phyloP scores from a whole-genome alignment of 1,284 basidiomycete species.

The Peniophora sp. region DNA sequence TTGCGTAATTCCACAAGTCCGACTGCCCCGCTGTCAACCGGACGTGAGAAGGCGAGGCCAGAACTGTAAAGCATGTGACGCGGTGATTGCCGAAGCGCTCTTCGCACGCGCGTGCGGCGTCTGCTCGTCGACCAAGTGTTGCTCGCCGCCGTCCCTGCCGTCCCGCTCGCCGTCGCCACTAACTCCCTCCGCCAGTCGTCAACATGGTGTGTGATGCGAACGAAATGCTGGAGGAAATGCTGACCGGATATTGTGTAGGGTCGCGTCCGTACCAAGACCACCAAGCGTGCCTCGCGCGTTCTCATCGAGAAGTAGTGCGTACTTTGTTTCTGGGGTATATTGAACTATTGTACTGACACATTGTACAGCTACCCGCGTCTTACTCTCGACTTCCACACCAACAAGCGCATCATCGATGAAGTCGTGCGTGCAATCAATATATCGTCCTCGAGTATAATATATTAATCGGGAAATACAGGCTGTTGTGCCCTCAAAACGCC shows the following conservation, averaged over 20 bases:
- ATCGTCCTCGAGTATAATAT: not conserved
- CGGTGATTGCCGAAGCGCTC: constrained; percentile 9
- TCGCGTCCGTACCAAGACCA: constrained; percentile 99
- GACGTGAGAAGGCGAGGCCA: not conserved
- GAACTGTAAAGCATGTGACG: constrained; percentile 1
- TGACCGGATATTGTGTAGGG: constrained; percentile 53
- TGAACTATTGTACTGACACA: constrained; percentile 3
- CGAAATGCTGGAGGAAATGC: not conserved
- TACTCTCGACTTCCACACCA: constrained; percentile 97
- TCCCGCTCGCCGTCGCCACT: constrained; percentile 2
- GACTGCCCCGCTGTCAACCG: too few species aligned
- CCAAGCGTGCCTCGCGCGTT: constrained; percentile 98
- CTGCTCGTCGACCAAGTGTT: not conserved
- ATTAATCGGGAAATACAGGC: constrained; percentile 47
- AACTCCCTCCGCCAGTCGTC: constrained; percentile 10
- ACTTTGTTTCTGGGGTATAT: constrained; percentile 11
- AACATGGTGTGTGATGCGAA: constrained; percentile 38
- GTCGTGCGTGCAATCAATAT: constrained; percentile 54
- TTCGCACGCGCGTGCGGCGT: not conserved
- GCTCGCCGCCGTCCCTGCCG: not conserved
- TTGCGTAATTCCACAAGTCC: too few species aligned
- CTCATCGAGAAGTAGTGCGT: constrained; percentile 99
- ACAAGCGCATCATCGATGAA: constrained; percentile 99
- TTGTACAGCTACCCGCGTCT: constrained; percentile 80
- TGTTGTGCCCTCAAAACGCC: constrained; percentile 95